phyloP scores from a whole-genome alignment of 2,329 filamentous ascomycete species.

The Chaetothyriales sp. region DNA sequence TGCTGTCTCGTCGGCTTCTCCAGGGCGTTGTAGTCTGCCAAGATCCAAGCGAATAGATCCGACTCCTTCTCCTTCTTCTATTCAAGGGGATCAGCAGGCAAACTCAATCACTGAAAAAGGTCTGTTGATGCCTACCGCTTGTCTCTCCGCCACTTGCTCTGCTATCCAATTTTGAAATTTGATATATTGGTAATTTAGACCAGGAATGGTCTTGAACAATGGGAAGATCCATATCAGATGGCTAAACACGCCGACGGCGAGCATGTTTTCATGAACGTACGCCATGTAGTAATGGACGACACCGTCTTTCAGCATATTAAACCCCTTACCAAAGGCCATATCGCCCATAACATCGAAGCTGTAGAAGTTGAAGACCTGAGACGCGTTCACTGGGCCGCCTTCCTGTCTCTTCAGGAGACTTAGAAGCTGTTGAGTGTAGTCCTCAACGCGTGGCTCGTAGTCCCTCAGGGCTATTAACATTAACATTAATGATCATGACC shows the following conservation, averaged over 20 bases:
- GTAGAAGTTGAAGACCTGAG: conserved; percentile 23
- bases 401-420: conserved; percentile 17
- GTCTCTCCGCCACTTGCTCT: neutral
- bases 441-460: conserved; percentile 26
- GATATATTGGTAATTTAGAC: conserved; percentile 5
- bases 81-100: neutral
- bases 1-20: neutral
- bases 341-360: conserved; percentile 25
- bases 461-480: conserved; percentile 27
- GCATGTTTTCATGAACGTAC: conserved; percentile 22
- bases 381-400: conserved; percentile 22
- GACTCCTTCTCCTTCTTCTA: neutral
- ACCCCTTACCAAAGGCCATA: conserved; percentile 22
- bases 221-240: conserved; percentile 16
- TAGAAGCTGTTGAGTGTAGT: conserved; percentile 24
- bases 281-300: conserved; percentile 23
- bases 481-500: neutral
- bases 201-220: conserved; percentile 19
- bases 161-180: neutral
- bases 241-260: conserved; percentile 9
- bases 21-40: neutral
- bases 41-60: neutral
- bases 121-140: neutral
- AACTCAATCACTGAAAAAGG: neutral
- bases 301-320: conserved; percentile 20